Percentiles rank a stretch among this genome's conserved stretches.
phyloP scores from a whole-genome alignment of 805 yeast species.

The Cyberlindnera saturnus region DNA sequence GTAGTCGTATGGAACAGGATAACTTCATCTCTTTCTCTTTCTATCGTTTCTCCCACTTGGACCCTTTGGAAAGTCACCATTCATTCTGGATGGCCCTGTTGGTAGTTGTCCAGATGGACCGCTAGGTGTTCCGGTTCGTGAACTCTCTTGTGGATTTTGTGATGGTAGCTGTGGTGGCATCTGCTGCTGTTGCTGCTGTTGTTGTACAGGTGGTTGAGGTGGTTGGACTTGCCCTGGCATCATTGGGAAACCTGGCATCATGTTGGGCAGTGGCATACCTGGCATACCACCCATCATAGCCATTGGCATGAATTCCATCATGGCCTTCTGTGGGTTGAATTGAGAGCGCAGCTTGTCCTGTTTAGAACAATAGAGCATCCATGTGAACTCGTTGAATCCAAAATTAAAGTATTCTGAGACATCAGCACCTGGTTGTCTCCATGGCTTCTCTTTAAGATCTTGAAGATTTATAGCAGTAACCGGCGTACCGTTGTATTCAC shows the following conservation, averaged over 20 bases:
- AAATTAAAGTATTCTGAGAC: slow-evolving; percentile 90
- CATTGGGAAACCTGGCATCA: slow-evolving; percentile 25
- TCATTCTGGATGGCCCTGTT: not conserved
- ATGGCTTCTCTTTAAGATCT: slow-evolving; percentile 87
- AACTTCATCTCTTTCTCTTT: slow-evolving; percentile 5
- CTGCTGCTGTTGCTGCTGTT: slow-evolving; percentile 1
- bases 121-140: slow-evolving; percentile 6
- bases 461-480: slow-evolving; percentile 76
- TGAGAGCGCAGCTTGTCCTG: slow-evolving; percentile 79
- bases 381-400: slow-evolving; percentile 93
- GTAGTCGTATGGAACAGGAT: no score
- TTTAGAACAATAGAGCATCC: slow-evolving; percentile 88
- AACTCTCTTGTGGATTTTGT: not conserved
- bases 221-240: slow-evolving; percentile 7
- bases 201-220: not conserved
- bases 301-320: slow-evolving; percentile 52
- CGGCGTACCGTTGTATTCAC: slow-evolving; percentile 73
- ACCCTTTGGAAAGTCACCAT: slow-evolving; percentile 9
- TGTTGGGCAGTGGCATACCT: slow-evolving; percentile 19
- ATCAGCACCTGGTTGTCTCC: slow-evolving; percentile 98
- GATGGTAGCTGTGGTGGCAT: not conserved
- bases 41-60: slow-evolving; percentile 18
- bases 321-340: slow-evolving; percentile 74
- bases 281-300: slow-evolving; percentile 29
- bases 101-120: slow-evolving; percentile 2